Percentiles rank a stretch among this genome's conserved stretches.
Evolutionary conservation across 495 filamentous ascomycete genomes (phyloP).

Genomic region (Aspergillus bertholletiae): DNA sequence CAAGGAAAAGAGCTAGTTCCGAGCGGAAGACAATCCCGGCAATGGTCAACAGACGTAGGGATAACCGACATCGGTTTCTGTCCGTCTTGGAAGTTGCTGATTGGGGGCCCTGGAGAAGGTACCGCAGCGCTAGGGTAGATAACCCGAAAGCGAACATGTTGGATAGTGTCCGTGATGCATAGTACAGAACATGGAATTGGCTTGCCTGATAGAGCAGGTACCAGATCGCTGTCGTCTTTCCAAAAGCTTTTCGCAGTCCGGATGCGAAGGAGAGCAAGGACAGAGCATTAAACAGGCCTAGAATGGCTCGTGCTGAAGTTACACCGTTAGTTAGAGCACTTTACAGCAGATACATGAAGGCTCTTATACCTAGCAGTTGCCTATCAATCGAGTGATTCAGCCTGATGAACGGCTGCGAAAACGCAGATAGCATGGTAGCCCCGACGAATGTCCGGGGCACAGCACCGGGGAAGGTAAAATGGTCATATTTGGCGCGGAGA

Average conservation of each 20-base stretch:
- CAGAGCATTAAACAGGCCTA: conserved; percentile 75
- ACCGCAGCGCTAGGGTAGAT: conserved; percentile 67
- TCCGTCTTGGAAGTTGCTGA: conserved; percentile 26
- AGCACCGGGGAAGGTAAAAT: conserved; percentile 84
- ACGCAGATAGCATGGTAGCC: conserved; percentile 64
- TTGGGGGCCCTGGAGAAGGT: conserved; percentile 54
- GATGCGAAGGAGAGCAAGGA: conserved; percentile 61
- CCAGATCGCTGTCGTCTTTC: conserved; percentile 69
- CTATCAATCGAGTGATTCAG: conserved; percentile 38
- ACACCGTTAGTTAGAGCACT: neutral
- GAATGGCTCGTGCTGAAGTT: conserved; percentile 61
- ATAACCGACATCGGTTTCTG: conserved; percentile 44
- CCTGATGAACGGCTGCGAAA: conserved; percentile 60
- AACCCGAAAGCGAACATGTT: conserved; percentile 96
- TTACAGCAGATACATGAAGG: too few relatives aligned
- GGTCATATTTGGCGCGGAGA: conserved; percentile 66
- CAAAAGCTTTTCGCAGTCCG: conserved; percentile 65
- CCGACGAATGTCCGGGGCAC: conserved; percentile 91
- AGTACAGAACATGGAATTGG: conserved; percentile 93
- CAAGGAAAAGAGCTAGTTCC: conserved; percentile 81
- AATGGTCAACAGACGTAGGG: conserved; percentile 73
- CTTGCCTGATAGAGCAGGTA: conserved; percentile 76
- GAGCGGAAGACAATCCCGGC: conserved; percentile 86
- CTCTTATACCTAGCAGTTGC: conserved; percentile 49
- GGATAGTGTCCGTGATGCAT: conserved; percentile 85